Conservation (phyloP, 2,329 filamentous ascomycete genomes). For the Sarocladium oryzae region DNA sequence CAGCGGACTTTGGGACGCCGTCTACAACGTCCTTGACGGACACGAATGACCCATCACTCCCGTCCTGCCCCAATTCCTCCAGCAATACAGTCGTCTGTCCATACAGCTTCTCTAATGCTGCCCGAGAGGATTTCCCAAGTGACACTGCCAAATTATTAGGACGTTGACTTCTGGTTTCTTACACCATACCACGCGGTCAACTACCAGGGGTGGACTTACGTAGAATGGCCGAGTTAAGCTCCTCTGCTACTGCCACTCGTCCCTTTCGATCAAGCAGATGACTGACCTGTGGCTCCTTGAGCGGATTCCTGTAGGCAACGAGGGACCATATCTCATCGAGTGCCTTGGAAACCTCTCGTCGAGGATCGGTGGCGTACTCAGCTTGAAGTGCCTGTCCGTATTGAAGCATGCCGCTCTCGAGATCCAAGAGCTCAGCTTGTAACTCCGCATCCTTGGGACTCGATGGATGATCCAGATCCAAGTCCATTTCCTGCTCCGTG, state of each 20-base stretch:
- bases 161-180: constrained; percentile 13
- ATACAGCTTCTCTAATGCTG: constrained; percentile 77
- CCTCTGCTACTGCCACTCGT: constrained; percentile 76
- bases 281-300: constrained; percentile 65
- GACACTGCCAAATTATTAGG: constrained; percentile 61
- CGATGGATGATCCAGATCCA: neutral
- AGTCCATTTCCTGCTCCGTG: neutral
- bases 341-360: constrained; percentile 63
- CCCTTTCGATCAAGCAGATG: constrained; percentile 72
- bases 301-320: constrained; percentile 78
- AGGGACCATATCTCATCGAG: constrained; percentile 83
- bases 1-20: constrained; percentile 34
- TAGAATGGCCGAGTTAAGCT: constrained; percentile 87
- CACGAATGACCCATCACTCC: constrained; percentile 76
- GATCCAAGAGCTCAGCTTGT: constrained; percentile 26
- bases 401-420: constrained; percentile 63
- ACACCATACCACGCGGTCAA: too few species aligned
- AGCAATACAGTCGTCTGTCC: constrained; percentile 82
- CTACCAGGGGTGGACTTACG: constrained; percentile 49
- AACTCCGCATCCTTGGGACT: neutral
- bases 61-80: constrained; percentile 73
- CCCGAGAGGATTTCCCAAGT: constrained; percentile 80
- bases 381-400: constrained; percentile 75
- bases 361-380: constrained; percentile 68
- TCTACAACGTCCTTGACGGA: constrained; percentile 48